These are phyloP conservation scores for Cryptomeria japonica DNA, from an alignment of 75 land plant species.

Conservation along the genomic window DNA sequence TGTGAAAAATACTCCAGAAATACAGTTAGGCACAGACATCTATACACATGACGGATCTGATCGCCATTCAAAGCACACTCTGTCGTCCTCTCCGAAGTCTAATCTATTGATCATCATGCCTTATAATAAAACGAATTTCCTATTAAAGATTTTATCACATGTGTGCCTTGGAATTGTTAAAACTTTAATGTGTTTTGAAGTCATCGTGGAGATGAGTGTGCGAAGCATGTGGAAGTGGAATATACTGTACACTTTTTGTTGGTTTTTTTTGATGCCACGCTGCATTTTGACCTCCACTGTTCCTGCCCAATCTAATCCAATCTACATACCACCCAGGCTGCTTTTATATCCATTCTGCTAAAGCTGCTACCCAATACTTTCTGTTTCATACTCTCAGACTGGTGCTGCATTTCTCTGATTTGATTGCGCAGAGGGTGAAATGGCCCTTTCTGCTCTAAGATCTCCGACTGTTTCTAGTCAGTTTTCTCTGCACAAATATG, in stretches of 20 bases:
- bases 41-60: too few relatives aligned
- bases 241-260: neutral
- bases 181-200: neutral
- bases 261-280: neutral
- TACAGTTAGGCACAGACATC: too few relatives aligned
- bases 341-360: neutral
- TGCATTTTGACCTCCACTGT: neutral
- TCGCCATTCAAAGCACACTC: too few relatives aligned
- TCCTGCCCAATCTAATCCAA: neutral
- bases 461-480: neutral
- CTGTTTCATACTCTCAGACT: neutral
- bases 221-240: neutral
- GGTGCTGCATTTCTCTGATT: neutral
- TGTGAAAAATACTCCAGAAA: too few relatives aligned
- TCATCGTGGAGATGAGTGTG: neutral
- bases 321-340: neutral
- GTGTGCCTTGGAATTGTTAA: too few relatives aligned
- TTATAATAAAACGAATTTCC: too few relatives aligned
- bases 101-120: too few relatives aligned
- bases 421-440: neutral
- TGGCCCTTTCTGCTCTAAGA: neutral
- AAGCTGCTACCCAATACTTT: neutral
- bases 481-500: neutral
- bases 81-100: too few relatives aligned
- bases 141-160: too few relatives aligned